Percentiles rank a stretch among this genome's conserved stretches.
phyloP scores from a whole-genome alignment of 129 eudicot genomes.

The Saussurea involucrata region DNA sequence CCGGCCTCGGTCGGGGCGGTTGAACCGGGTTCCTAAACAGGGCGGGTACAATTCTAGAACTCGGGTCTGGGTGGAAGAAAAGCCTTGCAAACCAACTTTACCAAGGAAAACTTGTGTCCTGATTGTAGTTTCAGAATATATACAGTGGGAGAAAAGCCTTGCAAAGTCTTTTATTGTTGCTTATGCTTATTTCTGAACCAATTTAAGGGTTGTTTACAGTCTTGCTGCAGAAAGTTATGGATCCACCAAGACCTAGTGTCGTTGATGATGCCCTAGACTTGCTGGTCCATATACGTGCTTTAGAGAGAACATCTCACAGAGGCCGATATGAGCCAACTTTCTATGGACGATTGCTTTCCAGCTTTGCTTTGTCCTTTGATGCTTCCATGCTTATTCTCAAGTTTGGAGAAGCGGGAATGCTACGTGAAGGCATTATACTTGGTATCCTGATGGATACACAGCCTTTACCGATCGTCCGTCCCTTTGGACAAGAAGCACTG shows the following conservation, averaged over 20 bases:
- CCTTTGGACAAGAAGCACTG: constrained; percentile 78
- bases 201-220: constrained; percentile 32
- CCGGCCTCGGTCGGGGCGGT: too few relatives aligned
- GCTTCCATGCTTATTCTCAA: constrained; percentile 80
- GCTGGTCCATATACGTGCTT: constrained; percentile 61
- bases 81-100: too few relatives aligned
- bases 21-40: too few relatives aligned
- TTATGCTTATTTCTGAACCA: constrained; percentile 5
- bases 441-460: constrained; percentile 89
- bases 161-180: neutral
- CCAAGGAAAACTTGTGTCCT: too few relatives aligned
- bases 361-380: constrained; percentile 86
- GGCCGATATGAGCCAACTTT: constrained; percentile 89
- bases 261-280: constrained; percentile 77
- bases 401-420: constrained; percentile 74
- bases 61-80: too few relatives aligned
- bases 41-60: too few relatives aligned
- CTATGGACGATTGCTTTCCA: constrained; percentile 77
- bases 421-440: constrained; percentile 85
- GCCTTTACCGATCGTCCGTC: constrained; percentile 79
- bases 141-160: too few relatives aligned
- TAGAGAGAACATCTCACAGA: constrained; percentile 66
- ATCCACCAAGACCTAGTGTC: constrained; percentile 74
- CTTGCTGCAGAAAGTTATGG: constrained; percentile 81
- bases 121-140: too few relatives aligned